Conservation (phyloP, 2,329 filamentous ascomycete genomes). For the Orbilia blumenaviensis region DNA sequence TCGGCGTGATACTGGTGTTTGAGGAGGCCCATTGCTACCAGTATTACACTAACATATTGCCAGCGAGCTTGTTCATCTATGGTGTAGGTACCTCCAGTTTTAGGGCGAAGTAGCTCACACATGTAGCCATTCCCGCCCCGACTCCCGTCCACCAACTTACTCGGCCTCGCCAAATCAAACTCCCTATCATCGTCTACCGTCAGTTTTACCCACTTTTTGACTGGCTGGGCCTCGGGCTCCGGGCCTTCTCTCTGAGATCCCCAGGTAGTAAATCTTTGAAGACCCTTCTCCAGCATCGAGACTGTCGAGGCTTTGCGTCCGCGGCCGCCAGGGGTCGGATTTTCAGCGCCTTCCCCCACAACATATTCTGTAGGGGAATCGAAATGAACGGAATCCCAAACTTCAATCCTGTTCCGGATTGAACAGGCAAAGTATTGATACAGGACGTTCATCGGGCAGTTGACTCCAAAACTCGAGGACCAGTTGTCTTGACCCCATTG, state of each 20-base stretch:
- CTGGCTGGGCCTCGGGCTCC: neutral
- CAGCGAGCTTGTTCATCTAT: conserved; percentile 34
- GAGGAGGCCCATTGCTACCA: conserved; percentile 18
- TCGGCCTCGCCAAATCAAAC: conserved; percentile 27
- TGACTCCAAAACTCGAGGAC: conserved; percentile 32
- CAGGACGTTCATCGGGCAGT: conserved; percentile 20
- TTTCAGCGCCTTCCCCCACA: neutral
- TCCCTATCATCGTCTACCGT: conserved; percentile 12
- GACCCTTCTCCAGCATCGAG: conserved; percentile 1
- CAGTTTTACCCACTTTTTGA: conserved; percentile 14
- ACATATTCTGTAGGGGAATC: conserved; percentile 25
- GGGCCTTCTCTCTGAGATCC: neutral
- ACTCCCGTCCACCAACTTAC: conserved; percentile 36
- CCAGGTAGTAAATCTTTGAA: neutral
- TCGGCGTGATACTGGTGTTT: conserved; percentile 1
- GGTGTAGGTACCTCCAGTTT: conserved; percentile 35
- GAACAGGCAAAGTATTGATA: conserved; percentile 42
- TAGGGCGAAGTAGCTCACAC: conserved; percentile 33
- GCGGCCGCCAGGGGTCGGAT: neutral
- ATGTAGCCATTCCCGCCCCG: conserved; percentile 30
- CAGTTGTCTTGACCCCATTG: conserved; percentile 42
- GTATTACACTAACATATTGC: conserved; percentile 29
- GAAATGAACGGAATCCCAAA: conserved; percentile 32
- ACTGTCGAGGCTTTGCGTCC: neutral
- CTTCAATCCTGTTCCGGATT: conserved; percentile 42